phyloP scores from a whole-genome alignment of 108 stramenopile species.

The Fragilaria radians region DNA sequence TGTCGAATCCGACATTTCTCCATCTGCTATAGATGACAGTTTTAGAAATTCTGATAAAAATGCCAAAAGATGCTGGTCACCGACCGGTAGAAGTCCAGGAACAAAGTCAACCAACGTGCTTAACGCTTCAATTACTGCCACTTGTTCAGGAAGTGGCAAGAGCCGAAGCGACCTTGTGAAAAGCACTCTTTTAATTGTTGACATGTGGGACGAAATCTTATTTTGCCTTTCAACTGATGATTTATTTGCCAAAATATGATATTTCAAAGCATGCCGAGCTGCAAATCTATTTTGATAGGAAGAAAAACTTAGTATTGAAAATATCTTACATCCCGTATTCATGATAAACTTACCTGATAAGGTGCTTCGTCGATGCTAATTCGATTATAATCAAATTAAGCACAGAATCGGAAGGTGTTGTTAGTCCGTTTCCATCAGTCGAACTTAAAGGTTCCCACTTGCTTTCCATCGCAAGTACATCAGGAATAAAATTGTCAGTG shows the following conservation, averaged over 20 bases:
- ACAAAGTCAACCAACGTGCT: conserved; percentile 50
- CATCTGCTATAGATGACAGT: conserved; percentile 82
- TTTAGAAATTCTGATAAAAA: conserved; percentile 77
- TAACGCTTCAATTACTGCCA: conserved; percentile 65
- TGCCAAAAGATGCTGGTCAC: conserved; percentile 60
- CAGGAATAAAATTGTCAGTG: conserved; percentile 11
- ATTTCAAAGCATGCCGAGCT: conserved; percentile 43
- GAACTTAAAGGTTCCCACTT: not conserved
- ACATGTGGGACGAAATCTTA: not conserved
- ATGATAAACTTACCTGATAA: conserved; percentile 49
- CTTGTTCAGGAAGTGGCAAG: conserved; percentile 70
- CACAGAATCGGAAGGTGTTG: conserved; percentile 32
- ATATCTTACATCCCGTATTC: not conserved
- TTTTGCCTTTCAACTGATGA: not conserved
- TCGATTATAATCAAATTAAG: conserved; percentile 50
- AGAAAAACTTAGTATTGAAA: not conserved
- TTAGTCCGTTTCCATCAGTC: not conserved
- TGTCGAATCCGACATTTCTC: conserved; percentile 66
- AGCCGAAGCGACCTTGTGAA: conserved; percentile 63
- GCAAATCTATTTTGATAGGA: conserved; percentile 45
- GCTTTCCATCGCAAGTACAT: not conserved
- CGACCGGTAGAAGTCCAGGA: conserved; percentile 45
- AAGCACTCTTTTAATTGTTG: conserved; percentile 48
- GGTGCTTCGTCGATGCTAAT: conserved; percentile 56
- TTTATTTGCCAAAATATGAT: conserved; percentile 18